Percentiles rank a stretch among this genome's conserved stretches.
These are phyloP conservation scores for Aspergillus eucalypticola DNA, from an alignment of 2,329 filamentous ascomycete species.

Conservation along the genomic window DNA sequence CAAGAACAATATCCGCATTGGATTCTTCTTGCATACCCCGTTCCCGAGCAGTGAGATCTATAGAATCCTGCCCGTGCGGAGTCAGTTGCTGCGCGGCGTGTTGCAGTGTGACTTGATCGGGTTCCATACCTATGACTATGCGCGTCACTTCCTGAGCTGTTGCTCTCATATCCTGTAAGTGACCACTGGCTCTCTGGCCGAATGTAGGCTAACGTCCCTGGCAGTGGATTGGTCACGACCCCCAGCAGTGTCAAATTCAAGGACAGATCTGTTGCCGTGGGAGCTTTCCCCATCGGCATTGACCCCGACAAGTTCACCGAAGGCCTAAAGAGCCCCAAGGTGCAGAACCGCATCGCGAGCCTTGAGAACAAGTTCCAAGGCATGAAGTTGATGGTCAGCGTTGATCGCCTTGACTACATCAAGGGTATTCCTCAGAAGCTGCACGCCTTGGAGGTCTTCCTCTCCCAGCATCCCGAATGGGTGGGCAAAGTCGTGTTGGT, in stretches of 20 bases:
- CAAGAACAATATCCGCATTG: slow-evolving; percentile 93
- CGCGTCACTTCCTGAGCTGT: slow-evolving; percentile 91
- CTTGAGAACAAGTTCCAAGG: slow-evolving; percentile 90
- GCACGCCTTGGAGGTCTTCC: slow-evolving; percentile 92
- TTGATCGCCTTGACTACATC: slow-evolving; percentile 97
- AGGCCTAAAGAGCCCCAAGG: slow-evolving; percentile 78
- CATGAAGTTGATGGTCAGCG: slow-evolving; percentile 93
- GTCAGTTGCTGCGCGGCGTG: slow-evolving; percentile 82
- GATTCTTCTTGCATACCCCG: slow-evolving; percentile 96
- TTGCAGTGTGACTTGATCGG: slow-evolving; percentile 93
- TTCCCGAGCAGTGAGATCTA: slow-evolving; percentile 98
- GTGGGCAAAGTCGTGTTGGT: slow-evolving; percentile 96
- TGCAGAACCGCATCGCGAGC: slow-evolving; percentile 81
- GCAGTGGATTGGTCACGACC: slow-evolving; percentile 63
- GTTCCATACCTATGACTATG: slow-evolving; percentile 99
- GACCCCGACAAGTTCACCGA: slow-evolving; percentile 96
- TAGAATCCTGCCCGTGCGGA: slow-evolving; percentile 87
- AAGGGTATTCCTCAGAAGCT: slow-evolving; percentile 98
- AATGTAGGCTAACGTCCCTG: slow-evolving; percentile 14
- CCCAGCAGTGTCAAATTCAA: slow-evolving; percentile 92
- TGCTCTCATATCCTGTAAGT: slow-evolving; percentile 87
- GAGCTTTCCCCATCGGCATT: slow-evolving; percentile 96
- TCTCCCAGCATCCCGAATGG: slow-evolving; percentile 96
- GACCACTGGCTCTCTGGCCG: not conserved
- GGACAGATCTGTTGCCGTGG: slow-evolving; percentile 83